Evolutionary conservation across 139 green algal genomes (phyloP).

Genomic region (Trebouxia sp.): DNA sequence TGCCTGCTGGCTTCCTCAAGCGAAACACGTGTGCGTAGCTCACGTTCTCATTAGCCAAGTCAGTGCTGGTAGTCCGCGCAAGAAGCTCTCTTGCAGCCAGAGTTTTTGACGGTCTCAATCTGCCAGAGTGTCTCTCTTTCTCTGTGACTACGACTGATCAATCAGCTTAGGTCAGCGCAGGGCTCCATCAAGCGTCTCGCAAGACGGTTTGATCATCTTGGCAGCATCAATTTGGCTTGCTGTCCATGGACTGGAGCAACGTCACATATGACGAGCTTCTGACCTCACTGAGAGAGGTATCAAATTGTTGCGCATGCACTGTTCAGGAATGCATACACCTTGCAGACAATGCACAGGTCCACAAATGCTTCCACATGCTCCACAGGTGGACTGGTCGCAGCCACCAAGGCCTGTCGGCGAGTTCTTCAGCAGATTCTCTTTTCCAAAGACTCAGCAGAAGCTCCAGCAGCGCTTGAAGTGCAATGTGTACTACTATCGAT

Average conservation of each 20-base stretch:
- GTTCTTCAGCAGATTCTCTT: slow-evolving; percentile 26
- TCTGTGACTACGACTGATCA: too few species aligned
- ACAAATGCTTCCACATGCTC: not conserved
- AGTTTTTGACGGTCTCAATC: too few species aligned
- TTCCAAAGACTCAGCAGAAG: slow-evolving; percentile 26
- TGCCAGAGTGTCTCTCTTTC: too few species aligned
- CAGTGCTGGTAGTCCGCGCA: too few species aligned
- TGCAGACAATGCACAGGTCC: not conserved
- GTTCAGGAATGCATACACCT: not conserved
- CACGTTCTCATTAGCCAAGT: too few species aligned
- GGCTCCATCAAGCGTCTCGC: too few species aligned
- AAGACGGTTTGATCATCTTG: too few species aligned
- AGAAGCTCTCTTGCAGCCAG: too few species aligned
- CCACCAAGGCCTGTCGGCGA: slow-evolving; percentile 27
- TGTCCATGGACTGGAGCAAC: slow-evolving; percentile 32
- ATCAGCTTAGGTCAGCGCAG: too few species aligned
- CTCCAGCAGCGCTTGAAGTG: slow-evolving; percentile 41
- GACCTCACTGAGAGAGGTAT: slow-evolving; percentile 28
- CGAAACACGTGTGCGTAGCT: too few species aligned
- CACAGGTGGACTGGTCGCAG: slow-evolving; percentile 36
- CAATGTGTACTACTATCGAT: slow-evolving; percentile 57
- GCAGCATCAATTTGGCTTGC: not conserved
- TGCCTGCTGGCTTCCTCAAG: too few species aligned
- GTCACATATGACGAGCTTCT: slow-evolving; percentile 27
- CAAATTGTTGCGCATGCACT: not conserved